A percentile compares a stretch with the other conserved stretches of the same genome.
These are phyloP conservation scores for Kwoniella mangroviensis DNA, from an alignment of 768 basidiomycete genomes.

Conservation along the genomic window DNA sequence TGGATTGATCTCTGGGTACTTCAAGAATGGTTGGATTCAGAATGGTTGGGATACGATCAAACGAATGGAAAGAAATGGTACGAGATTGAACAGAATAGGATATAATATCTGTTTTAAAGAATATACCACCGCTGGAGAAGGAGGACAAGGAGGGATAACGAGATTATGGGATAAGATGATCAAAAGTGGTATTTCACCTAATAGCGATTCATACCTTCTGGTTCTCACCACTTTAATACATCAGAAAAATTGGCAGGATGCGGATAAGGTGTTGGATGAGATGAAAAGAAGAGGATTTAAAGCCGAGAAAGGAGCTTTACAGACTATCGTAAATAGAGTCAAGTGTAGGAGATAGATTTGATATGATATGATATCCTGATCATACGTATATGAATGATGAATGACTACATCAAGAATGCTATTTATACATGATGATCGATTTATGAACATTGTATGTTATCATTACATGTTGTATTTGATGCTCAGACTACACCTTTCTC, in stretches of 20 bases:
- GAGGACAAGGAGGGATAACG: conserved; percentile 14
- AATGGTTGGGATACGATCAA: conserved; percentile 45
- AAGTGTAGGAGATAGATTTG: conserved; percentile 58
- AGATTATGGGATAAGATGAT: conserved; percentile 51
- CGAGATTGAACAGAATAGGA: conserved; percentile 67
- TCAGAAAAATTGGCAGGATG: conserved; percentile 68
- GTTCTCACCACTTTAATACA: conserved; percentile 69
- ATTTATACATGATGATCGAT: neutral
- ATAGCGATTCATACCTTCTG: conserved; percentile 76
- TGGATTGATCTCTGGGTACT: conserved; percentile 72
- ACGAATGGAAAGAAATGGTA: conserved; percentile 65
- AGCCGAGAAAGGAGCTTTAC: conserved; percentile 60
- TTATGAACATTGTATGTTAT: neutral
- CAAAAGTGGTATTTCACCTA: conserved; percentile 64
- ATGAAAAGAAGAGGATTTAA: conserved; percentile 63
- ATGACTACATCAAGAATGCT: no score
- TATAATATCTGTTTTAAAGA: conserved; percentile 80
- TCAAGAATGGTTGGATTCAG: conserved; percentile 64
- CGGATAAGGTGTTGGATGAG: conserved; percentile 66
- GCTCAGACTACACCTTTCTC: no score
- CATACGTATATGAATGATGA: neutral
- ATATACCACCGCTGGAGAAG: conserved; percentile 32
- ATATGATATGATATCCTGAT: conserved; percentile 49
- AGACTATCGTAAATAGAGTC: conserved; percentile 64
- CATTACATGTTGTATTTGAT: neutral